A percentile compares a stretch with the other conserved stretches of the same genome.
Conservation (phyloP, 805 yeast species). For the Nakazawaea populi region DNA sequence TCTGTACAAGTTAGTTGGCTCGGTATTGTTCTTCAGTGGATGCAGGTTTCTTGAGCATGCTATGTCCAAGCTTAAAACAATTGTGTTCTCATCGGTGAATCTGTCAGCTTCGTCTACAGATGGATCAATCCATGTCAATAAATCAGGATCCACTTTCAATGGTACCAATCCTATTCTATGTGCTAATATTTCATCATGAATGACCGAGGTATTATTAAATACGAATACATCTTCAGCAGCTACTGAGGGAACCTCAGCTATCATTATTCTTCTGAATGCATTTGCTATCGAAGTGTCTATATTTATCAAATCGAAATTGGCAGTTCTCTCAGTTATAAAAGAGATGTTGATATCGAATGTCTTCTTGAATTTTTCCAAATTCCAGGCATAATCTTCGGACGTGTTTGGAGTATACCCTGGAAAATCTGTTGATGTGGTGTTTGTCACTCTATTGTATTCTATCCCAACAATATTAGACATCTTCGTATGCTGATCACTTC, state of each 20-base stretch:
- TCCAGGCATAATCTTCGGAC: conserved; percentile 71
- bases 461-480: conserved; percentile 68
- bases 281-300: conserved; percentile 91
- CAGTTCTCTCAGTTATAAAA: conserved; percentile 57
- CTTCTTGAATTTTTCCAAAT: conserved; percentile 70
- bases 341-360: conserved; percentile 62
- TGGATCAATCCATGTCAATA: conserved; percentile 75
- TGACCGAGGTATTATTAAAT: conserved; percentile 91
- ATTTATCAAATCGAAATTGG: conserved; percentile 82
- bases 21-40: conserved; percentile 70
- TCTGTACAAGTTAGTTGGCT: conserved; percentile 77
- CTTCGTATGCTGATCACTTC: background rate
- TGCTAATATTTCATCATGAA: conserved; percentile 95
- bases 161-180: conserved; percentile 94
- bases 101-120: conserved; percentile 55
- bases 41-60: conserved; percentile 81
- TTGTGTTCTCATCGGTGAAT: conserved; percentile 83
- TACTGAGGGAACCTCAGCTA: conserved; percentile 92
- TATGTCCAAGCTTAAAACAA: conserved; percentile 76
- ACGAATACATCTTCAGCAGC: conserved; percentile 91
- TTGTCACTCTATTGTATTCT: conserved; percentile 86
- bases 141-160: conserved; percentile 85
- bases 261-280: conserved; percentile 96
- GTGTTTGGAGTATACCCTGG: conserved; percentile 70
- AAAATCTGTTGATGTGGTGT: conserved; percentile 84